Base-by-base conservation (phyloP, 73 alveolate genomes). In the Diophrys appendiculata region DNA sequence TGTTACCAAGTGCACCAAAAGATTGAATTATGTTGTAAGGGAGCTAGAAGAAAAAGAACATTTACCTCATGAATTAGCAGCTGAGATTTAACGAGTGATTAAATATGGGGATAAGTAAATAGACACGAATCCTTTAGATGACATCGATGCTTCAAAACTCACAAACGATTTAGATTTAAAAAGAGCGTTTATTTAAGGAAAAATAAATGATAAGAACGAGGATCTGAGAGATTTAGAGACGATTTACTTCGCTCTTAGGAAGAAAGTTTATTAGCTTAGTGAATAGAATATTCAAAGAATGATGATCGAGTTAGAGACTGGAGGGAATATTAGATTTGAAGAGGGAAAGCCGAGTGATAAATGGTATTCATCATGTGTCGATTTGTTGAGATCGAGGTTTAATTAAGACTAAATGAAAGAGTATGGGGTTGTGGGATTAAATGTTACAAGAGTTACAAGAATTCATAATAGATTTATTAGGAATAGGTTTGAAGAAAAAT, bases 341-440 rank as follows among this genome's bases (percentile, higher is more conserved):
- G 90, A 81, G 68, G 90, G 88, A 0, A 79, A 79, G 69, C 73
- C 84, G 1, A 53, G 73, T 29, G 90, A 81, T 54, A 81, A 81
- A 33, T 81, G 84, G 82, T 81, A 52, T 34, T 18, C 26, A 2
- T 55, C 79, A 27, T 81, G 90, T 33, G 74, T 54, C 1, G 82
- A 81, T 32, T 52, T 81, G 25, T 73, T 76, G 22, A 29, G 60
- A 29, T 24, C 71, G 26, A 23, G 90, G n/a, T 81, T 74, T 60
- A 72, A 73, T 28, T 79, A 78, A 3, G 90, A 81, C 25, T 33
- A 79, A 29, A 68, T 81, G 79, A 73, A 81, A 74, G 82, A 70
- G 71, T 74, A 73, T 33, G 90, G 90, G 14, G 65, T 81, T 5
- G 70, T 33, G 29, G 90, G 90, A 25, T 53, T 81, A 60, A 74